Evolutionary conservation across 352 stramenopile species (phyloP), one percentile per base, ranked within the genome.

Genomic region (Vaucheria bursata): DNA sequence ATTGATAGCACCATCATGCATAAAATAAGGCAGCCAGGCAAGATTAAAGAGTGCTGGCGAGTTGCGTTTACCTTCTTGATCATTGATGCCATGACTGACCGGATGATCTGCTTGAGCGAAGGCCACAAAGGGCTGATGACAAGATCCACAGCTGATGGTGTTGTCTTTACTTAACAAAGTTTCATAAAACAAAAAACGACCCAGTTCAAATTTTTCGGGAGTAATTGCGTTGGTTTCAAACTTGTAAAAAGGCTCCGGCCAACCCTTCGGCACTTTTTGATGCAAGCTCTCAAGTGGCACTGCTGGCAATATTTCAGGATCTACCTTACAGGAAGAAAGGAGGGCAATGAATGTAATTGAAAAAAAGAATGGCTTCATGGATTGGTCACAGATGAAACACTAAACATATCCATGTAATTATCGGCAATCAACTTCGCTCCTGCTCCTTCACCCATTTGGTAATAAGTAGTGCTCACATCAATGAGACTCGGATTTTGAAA

Each of bases 1-100:
- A 59, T 59, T 59, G 45, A 59, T 59, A 59, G 12, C 45, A 59
- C 45, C 45, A 59, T 59, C 45, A 59, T 59, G 45, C 45, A 59
- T 59, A 59, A 59, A 59, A 59, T 59, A 59, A 18, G 45, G 45
- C 18, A 18, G 45, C 45, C 45, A 59, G 45, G 18, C 25, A 18
- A 59, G 25, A 59, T 59, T 59, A 59, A 59, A 59, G 25, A 59
- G 18, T 18, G 12, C 45, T 25, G 45, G 45, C 18, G 45, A 18
- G 25, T 59, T 59, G 18, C 45, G 45, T 59, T 59, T 59, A 25
- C 45, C 45, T 25, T 18, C 45, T 25, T 18, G 45, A 25, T 59
- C 45, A 59, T 59, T 59, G 25, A 59, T 59, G 25, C 45, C 45
- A 59, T 59, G 45, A 59, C 45, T 59, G 18, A 59, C 45, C 45